These are phyloP conservation scores for Microsporum ferrugineum DNA, from an alignment of 2,329 filamentous ascomycete species.

Conservation along the genomic window DNA sequence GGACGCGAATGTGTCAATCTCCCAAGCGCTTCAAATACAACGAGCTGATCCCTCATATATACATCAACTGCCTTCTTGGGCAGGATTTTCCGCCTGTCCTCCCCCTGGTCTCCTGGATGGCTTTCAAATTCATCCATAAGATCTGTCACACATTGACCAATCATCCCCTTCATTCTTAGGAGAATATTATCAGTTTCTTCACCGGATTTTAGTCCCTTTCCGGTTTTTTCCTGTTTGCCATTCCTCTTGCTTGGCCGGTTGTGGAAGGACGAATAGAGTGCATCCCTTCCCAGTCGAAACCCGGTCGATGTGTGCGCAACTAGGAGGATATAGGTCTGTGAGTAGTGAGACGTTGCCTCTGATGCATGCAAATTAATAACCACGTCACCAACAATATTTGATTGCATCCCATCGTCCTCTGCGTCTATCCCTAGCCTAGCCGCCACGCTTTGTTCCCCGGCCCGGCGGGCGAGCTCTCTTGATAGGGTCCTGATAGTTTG, in stretches of 20 bases:
- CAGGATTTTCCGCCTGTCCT: not conserved
- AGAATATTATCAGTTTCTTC: not conserved
- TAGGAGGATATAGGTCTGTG: conserved; percentile 44
- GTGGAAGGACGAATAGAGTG: conserved; percentile 31
- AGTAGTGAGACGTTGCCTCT: conserved; percentile 34
- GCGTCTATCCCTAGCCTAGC: not conserved
- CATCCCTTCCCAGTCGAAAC: conserved; percentile 42
- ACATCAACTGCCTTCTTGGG: conserved; percentile 39
- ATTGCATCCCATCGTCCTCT: not conserved
- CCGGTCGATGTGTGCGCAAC: conserved; percentile 42
- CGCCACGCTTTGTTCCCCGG: not conserved
- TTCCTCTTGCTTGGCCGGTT: conserved; percentile 4
- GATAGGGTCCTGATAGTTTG: not conserved
- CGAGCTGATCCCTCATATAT: conserved; percentile 47
- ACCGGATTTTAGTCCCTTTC: not conserved
- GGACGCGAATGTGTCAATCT: conserved; percentile 16
- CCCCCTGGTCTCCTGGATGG: conserved; percentile 2
- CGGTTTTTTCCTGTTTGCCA: not conserved
- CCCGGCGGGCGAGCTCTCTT: not conserved
- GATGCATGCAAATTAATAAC: conserved; percentile 22
- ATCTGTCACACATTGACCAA: conserved; percentile 34
- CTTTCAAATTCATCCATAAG: conserved; percentile 35
- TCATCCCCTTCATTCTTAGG: conserved; percentile 27
- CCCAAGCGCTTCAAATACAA: conserved; percentile 49
- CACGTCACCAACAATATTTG: not conserved